These are phyloP conservation scores for barrel medic (Medicago truncatula) DNA, from an alignment of 306 rosid species.

Conservation along the genomic window MtrunA17r5.0-ANR NC_053045.1:30999501-31000000, in stretches of 20 bases:
- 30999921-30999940: conserved; percentile 8
- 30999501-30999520: conserved; percentile 33
- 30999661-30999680: conserved; percentile 39
- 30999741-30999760: neutral
- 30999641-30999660: conserved; percentile 24
- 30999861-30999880: conserved; percentile 37
- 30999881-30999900: conserved; percentile 10
- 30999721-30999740: neutral
- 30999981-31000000: conserved; percentile 35
- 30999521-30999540: conserved; percentile 48
- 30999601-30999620: conserved; percentile 50
- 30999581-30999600: conserved; percentile 64
- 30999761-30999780: conserved; percentile 53
- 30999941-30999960: conserved; percentile 22
- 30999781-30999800: conserved; percentile 59
- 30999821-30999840: conserved; percentile 15
- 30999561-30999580: conserved; percentile 29
- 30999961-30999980: neutral
- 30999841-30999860: conserved; percentile 42
- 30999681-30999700: conserved; percentile 23
- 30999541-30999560: conserved; percentile 33
- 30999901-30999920: neutral
- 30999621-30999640: conserved; percentile 44
- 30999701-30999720: neutral
- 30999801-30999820: conserved; percentile 42